Base-by-base conservation (phyloP, 2,329 filamentous ascomycete genomes). In the Ramichloridium luteum region DNA sequence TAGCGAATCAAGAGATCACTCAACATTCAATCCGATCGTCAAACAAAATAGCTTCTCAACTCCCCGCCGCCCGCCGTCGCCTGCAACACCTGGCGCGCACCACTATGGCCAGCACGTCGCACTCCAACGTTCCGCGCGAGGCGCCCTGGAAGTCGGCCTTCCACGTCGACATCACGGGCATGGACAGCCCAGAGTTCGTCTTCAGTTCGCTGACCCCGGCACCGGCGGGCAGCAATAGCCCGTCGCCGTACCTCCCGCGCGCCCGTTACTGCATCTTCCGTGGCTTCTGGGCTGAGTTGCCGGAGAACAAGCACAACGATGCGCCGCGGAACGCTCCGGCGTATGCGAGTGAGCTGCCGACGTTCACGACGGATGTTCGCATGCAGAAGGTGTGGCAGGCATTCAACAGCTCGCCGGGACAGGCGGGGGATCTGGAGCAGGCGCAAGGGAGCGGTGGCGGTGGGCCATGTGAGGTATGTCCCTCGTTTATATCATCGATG, bases 321-420 rank as follows among this genome's bases (percentile, higher is more conserved):
- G 79, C 82, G 3, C 66, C 74, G 40, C 65, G 66, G 40, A 94
- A 94, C 55, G 76, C 80, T 4, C 45, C 60, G 5, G 59, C 72
- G 1, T 93, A 72, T 51, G 76, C 80, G 48, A 83, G 74, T 46
- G 85, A 96, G 43, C 62, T 88, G 45, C 70, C 80, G 3, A 78
- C 80, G 1, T 77, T 94, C 49, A 93, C 88, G 1, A 93, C 85
- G 0, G 90, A 96, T 55, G 73, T 72, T 6, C 73, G 88, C 27
- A 93, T 92, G 83, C 70, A 76, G 37, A 96, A 96, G 63, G 65
- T 80, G 0, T 62, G 65, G 3, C 78, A 94, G 56, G 57, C 96
- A 3, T 72, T 76, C 39, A 61, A 59, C 4, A 65, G 59, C 4
- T 62, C 61, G 8, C 53, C 57, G 14, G 65, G 61, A 5, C 58